These are phyloP conservation scores for Leccinum ochraceum DNA, from an alignment of 768 basidiomycete species.

Conservation along the genomic window DNA sequence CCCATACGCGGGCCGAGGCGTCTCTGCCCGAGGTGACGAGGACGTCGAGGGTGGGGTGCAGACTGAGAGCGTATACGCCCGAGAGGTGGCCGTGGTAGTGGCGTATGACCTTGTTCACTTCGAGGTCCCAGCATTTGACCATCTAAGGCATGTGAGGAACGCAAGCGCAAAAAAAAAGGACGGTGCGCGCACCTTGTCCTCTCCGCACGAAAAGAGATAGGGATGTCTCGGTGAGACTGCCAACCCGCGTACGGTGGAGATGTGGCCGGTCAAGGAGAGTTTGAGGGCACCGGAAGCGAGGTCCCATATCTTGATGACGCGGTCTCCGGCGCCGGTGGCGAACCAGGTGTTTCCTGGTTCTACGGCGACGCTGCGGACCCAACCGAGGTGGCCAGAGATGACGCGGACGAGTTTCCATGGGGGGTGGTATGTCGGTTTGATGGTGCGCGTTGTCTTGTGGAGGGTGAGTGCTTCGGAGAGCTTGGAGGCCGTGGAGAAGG, in stretches of 20 bases:
- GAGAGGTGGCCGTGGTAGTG: conserved; percentile 99
- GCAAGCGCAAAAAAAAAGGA: not conserved
- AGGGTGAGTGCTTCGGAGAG: conserved; percentile 89
- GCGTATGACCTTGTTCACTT: conserved; percentile 97
- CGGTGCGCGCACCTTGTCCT: conserved; percentile 78
- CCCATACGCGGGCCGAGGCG: conserved; percentile 97
- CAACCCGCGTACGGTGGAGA: conserved; percentile 92
- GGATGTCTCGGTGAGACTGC: conserved; percentile 93
- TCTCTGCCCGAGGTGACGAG: conserved; percentile 96
- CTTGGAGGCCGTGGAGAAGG: conserved; percentile 60
- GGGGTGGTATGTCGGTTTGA: conserved; percentile 95
- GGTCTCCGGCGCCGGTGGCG: conserved; percentile 95
- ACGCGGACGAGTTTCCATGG: conserved; percentile 96
- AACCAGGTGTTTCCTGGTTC: conserved; percentile 99
- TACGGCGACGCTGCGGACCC: conserved; percentile 95
- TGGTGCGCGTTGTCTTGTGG: conserved; percentile 90
- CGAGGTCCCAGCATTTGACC: conserved; percentile 99
- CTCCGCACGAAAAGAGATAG: conserved; percentile 95
- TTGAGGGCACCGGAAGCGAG: conserved; percentile 96
- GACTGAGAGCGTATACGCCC: conserved; percentile 90
- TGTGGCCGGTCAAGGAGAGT: conserved; percentile 95
- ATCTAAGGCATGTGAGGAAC: conserved; percentile 53
- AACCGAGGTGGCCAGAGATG: conserved; percentile 96
- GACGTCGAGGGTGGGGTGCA: conserved; percentile 95
- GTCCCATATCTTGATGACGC: conserved; percentile 99